These are phyloP conservation scores for Lagerstroemia speciosa DNA, from an alignment of 345 rosid species.

Conservation along the genomic window DNA sequence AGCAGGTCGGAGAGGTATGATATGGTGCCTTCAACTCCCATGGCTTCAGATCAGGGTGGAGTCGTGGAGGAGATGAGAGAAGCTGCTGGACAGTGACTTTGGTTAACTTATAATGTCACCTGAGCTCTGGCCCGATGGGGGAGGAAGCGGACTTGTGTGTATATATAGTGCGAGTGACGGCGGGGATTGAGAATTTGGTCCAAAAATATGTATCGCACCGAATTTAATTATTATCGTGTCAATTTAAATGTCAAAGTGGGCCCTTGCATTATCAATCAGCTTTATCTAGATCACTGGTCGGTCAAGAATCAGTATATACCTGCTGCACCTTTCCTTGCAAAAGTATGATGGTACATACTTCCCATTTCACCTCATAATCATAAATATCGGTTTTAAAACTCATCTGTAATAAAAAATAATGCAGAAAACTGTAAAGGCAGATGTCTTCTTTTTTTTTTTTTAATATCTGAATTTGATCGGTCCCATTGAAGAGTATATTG, in stretches of 20 bases:
- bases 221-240: not conserved
- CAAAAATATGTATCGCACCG: not conserved
- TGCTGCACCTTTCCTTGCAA: not conserved
- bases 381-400: too few species aligned
- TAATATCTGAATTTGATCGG: too few species aligned
- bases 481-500: too few species aligned
- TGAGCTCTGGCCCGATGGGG: too few species aligned
- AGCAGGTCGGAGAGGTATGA: constrained; percentile 55
- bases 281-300: not conserved
- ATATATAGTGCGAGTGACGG: not conserved
- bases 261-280: not conserved
- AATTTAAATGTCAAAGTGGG: not conserved
- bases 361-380: too few species aligned
- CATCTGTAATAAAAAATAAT: too few species aligned
- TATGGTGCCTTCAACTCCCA: constrained; percentile 72
- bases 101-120: too few species aligned
- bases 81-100: too few species aligned
- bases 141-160: not conserved
- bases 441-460: too few species aligned
- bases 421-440: too few species aligned
- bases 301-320: not conserved
- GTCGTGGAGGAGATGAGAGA: too few species aligned
- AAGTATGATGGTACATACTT: not conserved
- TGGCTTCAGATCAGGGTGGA: constrained; percentile 21
- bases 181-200: not conserved